Conservation (phyloP, 305 asterid genomes). For the Fraxinus angustifolia region DNA sequence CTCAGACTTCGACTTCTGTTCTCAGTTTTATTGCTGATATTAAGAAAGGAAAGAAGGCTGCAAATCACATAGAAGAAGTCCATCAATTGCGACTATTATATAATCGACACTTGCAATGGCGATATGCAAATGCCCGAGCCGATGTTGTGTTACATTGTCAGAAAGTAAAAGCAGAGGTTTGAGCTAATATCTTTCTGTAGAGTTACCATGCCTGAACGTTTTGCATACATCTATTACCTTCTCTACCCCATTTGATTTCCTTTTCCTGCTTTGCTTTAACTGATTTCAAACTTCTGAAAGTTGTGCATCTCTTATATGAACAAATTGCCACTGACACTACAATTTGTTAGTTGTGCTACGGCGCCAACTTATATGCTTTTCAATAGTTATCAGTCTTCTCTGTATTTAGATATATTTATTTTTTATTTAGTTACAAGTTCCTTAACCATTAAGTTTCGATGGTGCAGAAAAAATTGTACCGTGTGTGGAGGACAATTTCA, state of each 20-base stretch:
- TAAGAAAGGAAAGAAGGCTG: conserved; percentile 61
- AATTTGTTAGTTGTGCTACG: not conserved
- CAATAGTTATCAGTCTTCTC: not conserved
- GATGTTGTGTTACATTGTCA: conserved; percentile 48
- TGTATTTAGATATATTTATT: not conserved
- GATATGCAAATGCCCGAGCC: conserved; percentile 59
- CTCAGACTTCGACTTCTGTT: conserved; percentile 61
- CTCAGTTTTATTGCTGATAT: conserved; percentile 77
- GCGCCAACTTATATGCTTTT: not conserved
- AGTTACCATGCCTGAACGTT: conserved; percentile 15
- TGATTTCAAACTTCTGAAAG: not conserved
- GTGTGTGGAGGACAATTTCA: conserved; percentile 53
- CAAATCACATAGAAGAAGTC: conserved; percentile 70
- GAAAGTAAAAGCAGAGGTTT: conserved; percentile 68
- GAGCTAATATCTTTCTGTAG: conserved; percentile 17
- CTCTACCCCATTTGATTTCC: not conserved
- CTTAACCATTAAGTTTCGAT: not conserved
- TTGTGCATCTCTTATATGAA: not conserved
- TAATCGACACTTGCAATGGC: conserved; percentile 89
- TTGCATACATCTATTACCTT: conserved; percentile 6
- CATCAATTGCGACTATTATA: conserved; percentile 74
- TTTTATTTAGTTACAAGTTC: not conserved
- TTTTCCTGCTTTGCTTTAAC: not conserved
- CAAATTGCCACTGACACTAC: not conserved
- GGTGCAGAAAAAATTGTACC: conserved; percentile 38